Evolutionary conservation across 345 rosid species (phyloP), one percentile per base, ranked within the genome.

Genomic region (Conringia planisiliqua): DNA sequence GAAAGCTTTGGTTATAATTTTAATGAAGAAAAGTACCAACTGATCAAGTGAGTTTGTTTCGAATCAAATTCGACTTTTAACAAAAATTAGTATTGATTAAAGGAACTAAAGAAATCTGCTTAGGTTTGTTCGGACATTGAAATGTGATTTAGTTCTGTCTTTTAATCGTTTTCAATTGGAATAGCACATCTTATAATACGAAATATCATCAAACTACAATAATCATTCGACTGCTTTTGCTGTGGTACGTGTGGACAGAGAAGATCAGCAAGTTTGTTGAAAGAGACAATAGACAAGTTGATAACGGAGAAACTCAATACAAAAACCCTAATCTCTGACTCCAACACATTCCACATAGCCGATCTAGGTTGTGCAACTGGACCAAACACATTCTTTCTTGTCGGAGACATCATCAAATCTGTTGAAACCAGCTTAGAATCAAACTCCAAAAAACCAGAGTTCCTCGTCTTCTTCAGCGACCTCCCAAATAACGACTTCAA

Each of bases 301-400:
- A 83, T 90, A 60, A 35, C 56, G 18, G 55, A 69, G 65, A 84
- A 86, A 48, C 80, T 90, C 10, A 86, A 90, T 20, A 46, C 83
- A 8, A 58, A 68, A 47, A 48, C 29, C 27, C 82, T 84, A 4
- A 71, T 71, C 14, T 82, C 81, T 38, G 14, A 62, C 17, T 76
- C 87, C 51, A 74, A 70, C 80, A 62, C 78, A 35, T 69, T 89
- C 10, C 44, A 18, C 10, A 52, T 89, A 27, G 96, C 86, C 12
- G 93, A 90, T 66, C 70, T 86, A 78, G 96, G 96, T 62, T 90
- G 93, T 70, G 87, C 93, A 7, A 87, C 78, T 0, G 93, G 93
- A 35, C 88, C 93, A 62, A 90, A 88, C 71, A 79, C 93, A 35
- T 47, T 88, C 54, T 16, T 56, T 13, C 68, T 86, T 27, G 64